Conservation (phyloP, 208 protist species). For the Acanthamoeba castellanii region DNA sequence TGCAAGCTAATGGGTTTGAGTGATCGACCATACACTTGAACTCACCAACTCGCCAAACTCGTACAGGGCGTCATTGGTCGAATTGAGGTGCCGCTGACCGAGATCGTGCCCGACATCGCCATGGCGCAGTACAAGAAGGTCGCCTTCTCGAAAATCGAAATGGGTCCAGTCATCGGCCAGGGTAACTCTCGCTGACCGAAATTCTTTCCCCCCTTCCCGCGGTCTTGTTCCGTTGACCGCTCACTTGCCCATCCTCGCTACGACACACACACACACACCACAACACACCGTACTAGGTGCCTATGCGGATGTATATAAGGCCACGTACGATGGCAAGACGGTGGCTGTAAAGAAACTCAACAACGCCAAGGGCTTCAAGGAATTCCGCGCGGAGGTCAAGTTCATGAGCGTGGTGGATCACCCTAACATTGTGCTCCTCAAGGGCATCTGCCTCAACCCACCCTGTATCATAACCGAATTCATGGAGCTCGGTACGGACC, state of each 20-base stretch:
- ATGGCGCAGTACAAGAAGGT: slow-evolving; percentile 73
- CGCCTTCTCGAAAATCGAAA: slow-evolving; percentile 44
- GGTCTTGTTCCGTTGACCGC: not conserved
- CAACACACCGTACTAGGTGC: not conserved
- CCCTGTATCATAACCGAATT: slow-evolving; percentile 83
- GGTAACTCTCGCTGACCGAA: not conserved
- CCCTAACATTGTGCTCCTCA: slow-evolving; percentile 79
- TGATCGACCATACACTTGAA: too few species aligned
- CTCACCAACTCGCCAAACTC: not conserved
- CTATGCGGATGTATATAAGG: slow-evolving; percentile 75
- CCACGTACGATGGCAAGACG: not conserved
- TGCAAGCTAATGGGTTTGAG: not conserved
- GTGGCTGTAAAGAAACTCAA: slow-evolving; percentile 75
- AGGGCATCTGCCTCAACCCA: slow-evolving; percentile 79
- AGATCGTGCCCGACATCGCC: slow-evolving; percentile 66
- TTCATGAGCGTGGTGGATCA: slow-evolving; percentile 78
- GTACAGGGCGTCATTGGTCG: not conserved
- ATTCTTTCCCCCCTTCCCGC: not conserved
- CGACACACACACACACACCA: not conserved
- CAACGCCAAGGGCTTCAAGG: slow-evolving; percentile 81
- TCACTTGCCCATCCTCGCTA: not conserved
- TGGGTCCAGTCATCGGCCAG: slow-evolving; percentile 55
- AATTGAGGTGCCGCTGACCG: slow-evolving; percentile 50
- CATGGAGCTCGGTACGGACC: slow-evolving; percentile 28
- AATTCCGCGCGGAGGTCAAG: slow-evolving; percentile 82